These are phyloP conservation scores for Dichomitus squalens DNA, from an alignment of 1,284 basidiomycete species.

Conservation along the genomic window DNA sequence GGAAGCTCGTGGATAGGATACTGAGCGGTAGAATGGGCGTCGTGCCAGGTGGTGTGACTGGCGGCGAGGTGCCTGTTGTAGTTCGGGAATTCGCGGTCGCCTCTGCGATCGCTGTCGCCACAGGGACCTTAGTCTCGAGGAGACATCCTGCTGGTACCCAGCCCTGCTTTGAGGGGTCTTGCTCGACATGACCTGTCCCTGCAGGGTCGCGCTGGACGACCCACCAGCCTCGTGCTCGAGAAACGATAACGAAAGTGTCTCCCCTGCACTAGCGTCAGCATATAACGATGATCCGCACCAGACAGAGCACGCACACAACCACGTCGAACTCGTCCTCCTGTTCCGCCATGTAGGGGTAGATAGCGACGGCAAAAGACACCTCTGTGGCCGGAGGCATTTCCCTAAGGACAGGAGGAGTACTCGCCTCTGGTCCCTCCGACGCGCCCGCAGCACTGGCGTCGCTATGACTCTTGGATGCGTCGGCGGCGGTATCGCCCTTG, in stretches of 20 bases:
- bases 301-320: constrained; percentile 70
- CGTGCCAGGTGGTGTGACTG: constrained; percentile 44
- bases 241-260: constrained; percentile 92
- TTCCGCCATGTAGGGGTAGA: constrained; percentile 95
- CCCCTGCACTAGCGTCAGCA: constrained; percentile 48
- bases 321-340: constrained; percentile 99
- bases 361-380: constrained; percentile 88
- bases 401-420: constrained; percentile 32
- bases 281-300: constrained; percentile 1
- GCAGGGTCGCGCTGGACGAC: constrained; percentile 93
- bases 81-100: constrained; percentile 56
- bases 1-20: constrained; percentile 93
- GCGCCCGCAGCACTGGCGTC: constrained; percentile 16
- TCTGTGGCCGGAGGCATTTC: constrained; percentile 61
- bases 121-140: constrained; percentile 86
- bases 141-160: constrained; percentile 94
- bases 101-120: constrained; percentile 76
- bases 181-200: constrained; percentile 79
- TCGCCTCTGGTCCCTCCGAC: constrained; percentile 18
- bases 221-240: constrained; percentile 98
- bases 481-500: constrained; percentile 37
- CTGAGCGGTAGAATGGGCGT: constrained; percentile 84
- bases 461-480: constrained; percentile 24
- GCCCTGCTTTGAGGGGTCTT: constrained; percentile 76
- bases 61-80: constrained; percentile 43